Base-by-base conservation (phyloP, 108 stramenopile species). In the Conticribra weissflogii region DNA sequence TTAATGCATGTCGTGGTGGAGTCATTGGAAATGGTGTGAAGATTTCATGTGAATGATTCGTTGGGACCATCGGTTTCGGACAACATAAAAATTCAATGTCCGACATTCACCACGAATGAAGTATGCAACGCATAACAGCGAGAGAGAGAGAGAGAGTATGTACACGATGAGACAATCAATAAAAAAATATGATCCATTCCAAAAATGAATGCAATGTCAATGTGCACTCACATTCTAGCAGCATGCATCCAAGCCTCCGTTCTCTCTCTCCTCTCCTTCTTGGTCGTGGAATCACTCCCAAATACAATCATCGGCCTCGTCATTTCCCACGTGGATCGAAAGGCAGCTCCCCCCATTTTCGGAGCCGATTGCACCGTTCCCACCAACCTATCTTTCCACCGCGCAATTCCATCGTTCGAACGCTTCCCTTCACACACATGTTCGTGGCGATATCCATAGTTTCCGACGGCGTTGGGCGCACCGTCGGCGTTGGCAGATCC, bases 171-270 rank as follows among this genome's bases (percentile, higher is more conserved):
- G 15, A 23, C 29, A 2, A 61, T 21, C 16, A 24, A 54, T 54
- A 16, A 22, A 34, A 49, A 22, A 34, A 3, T 2, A 48, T 28
- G 18, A 28, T 7, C 15, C 1, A 45, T 41, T n/a, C 22, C 27
- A 58, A 58, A 12, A 34, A 32, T 33, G 14, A 28, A 34, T 28
- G 2, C 25, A n/a, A 2, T 57, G 2, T 1, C 2, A 31, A 31
- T 2, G 0, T 32, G 14, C 25, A 66, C 73, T 74, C 36, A 74
- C 73, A 79, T 66, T 68, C 78, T 65, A 15, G 71, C 71, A 32
- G 62, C 66, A 51, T 72, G 78, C 22, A 72, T 50, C 78, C 71
- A 72, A 52, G 64, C 71, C 50, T 79, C 78, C 45, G 34, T 72
- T 54, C 68, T 62, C 53, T 64, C 63, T n/a, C 46, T 48, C 49